These are phyloP conservation scores for Chlorociboria aeruginascens DNA, from an alignment of 495 filamentous ascomycete genomes.

Conservation along the genomic window DNA sequence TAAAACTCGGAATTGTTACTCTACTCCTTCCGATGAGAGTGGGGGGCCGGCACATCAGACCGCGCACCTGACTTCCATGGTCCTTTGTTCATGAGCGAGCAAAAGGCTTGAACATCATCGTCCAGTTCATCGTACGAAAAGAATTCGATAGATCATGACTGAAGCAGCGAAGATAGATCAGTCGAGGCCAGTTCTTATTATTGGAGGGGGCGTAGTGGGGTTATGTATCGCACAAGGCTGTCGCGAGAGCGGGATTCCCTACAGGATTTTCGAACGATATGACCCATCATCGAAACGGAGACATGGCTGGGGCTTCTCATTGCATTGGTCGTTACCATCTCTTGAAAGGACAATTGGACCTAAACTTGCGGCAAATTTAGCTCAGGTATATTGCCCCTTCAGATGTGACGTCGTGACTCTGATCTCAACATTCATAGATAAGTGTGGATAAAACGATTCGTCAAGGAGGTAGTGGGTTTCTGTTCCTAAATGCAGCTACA, in stretches of 20 bases:
- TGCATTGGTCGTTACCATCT: slow-evolving; percentile 14
- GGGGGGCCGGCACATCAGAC: too few relatives aligned
- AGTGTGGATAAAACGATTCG: slow-evolving; percentile 5
- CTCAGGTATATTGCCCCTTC: slow-evolving; percentile 17
- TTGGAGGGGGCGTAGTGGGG: slow-evolving; percentile 41
- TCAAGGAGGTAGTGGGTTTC: slow-evolving; percentile 7
- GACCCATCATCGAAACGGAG: slow-evolving; percentile 26
- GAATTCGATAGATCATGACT: neutral
- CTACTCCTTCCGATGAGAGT: too few relatives aligned
- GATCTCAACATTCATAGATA: neutral
- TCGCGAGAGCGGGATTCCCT: slow-evolving; percentile 34
- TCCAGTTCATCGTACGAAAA: neutral
- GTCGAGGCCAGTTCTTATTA: slow-evolving; percentile 24
- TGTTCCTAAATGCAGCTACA: slow-evolving; percentile 15
- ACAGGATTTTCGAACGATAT: slow-evolving; percentile 38
- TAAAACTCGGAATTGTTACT: too few relatives aligned
- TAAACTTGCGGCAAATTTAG: slow-evolving; percentile 9
- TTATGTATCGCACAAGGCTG: slow-evolving; percentile 40
- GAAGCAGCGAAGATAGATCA: neutral
- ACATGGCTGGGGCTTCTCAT: slow-evolving; percentile 15
- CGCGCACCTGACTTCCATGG: too few relatives aligned
- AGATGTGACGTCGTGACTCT: slow-evolving; percentile 9
- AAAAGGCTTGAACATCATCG: too few relatives aligned
- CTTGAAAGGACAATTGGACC: slow-evolving; percentile 12
- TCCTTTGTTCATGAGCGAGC: too few relatives aligned